A percentile compares a stretch with the other conserved stretches of the same genome.
Evolutionary conservation across 176 grass and related monocot species (phyloP).

Genomic region (Eleusine indica): DNA sequence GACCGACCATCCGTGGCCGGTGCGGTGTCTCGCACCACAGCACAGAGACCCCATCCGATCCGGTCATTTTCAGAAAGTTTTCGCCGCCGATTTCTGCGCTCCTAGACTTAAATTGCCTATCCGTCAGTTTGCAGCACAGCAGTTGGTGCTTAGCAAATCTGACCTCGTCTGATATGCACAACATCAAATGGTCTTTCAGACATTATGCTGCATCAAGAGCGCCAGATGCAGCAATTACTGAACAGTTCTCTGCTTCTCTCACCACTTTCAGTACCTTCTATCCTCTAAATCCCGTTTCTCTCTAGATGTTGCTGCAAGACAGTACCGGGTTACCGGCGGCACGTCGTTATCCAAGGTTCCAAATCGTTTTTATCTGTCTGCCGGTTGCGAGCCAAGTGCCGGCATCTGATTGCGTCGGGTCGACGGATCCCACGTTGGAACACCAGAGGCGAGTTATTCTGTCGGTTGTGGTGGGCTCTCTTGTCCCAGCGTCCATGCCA

Average conservation of each 20-base stretch:
- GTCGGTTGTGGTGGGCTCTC: constrained; percentile 42
- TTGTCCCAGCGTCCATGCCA: neutral
- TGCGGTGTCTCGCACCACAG: neutral
- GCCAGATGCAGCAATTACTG: constrained; percentile 20
- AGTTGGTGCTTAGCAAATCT: constrained; percentile 19
- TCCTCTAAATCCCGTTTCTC: neutral
- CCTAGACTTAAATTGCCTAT: neutral
- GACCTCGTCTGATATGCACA: neutral
- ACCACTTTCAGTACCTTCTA: neutral
- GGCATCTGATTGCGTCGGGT: neutral
- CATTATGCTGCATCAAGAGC: neutral
- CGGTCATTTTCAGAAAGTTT: neutral
- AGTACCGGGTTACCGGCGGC: too few relatives aligned
- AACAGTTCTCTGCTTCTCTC: neutral
- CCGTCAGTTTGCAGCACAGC: neutral
- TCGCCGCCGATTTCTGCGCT: neutral
- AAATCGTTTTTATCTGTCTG: neutral
- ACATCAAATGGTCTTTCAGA: constrained; percentile 22
- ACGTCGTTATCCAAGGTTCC: neutral
- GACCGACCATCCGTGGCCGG: constrained; percentile 41
- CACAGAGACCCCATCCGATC: neutral
- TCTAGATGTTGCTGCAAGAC: too few relatives aligned
- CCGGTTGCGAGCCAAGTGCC: constrained; percentile 32
- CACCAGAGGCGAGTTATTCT: constrained; percentile 11
- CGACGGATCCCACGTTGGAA: neutral